Conservation (phyloP, 139 green algal genomes). For the Asterochloris erici region DNA sequence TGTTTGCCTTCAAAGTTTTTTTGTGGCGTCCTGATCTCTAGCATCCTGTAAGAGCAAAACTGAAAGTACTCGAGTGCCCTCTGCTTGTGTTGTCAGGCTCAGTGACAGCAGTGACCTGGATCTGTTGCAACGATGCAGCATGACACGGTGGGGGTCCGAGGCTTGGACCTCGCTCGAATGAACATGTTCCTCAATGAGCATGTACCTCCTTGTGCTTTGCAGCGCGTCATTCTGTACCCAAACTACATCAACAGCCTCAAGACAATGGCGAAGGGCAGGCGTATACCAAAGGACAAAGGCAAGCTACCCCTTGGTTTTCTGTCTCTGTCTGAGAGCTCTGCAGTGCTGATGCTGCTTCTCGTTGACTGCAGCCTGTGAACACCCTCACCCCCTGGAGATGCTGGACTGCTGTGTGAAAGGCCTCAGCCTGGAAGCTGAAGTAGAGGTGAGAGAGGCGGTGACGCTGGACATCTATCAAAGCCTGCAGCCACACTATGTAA, state of each 20-base stretch:
- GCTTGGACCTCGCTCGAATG: no score
- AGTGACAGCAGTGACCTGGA: no score
- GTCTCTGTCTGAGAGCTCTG: not conserved
- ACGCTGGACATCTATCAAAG: not conserved
- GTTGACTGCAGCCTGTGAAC: slow-evolving; percentile 38
- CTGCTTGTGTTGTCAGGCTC: no score
- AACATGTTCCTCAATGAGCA: no score
- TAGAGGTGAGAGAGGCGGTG: slow-evolving; percentile 29
- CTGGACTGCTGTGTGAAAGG: slow-evolving; percentile 36
- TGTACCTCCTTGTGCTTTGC: slow-evolving; percentile 8
- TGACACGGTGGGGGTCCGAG: no score
- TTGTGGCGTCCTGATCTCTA: no score
- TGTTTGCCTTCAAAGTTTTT: no score
- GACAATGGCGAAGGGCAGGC: slow-evolving; percentile 54
- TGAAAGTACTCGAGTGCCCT: no score
- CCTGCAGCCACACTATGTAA: not conserved
- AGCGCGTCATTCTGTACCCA: slow-evolving; percentile 62
- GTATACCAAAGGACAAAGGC: slow-evolving; percentile 37
- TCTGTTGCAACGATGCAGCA: no score
- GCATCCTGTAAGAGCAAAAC: no score
- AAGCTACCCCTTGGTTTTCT: not conserved
- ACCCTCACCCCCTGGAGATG: slow-evolving; percentile 50
- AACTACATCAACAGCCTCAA: slow-evolving; percentile 57
- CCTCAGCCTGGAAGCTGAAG: slow-evolving; percentile 36
- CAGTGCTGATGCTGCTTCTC: not conserved